phyloP scores from a whole-genome alignment of 179 eudicot genomes.

The Beta macrorhiza region DNA sequence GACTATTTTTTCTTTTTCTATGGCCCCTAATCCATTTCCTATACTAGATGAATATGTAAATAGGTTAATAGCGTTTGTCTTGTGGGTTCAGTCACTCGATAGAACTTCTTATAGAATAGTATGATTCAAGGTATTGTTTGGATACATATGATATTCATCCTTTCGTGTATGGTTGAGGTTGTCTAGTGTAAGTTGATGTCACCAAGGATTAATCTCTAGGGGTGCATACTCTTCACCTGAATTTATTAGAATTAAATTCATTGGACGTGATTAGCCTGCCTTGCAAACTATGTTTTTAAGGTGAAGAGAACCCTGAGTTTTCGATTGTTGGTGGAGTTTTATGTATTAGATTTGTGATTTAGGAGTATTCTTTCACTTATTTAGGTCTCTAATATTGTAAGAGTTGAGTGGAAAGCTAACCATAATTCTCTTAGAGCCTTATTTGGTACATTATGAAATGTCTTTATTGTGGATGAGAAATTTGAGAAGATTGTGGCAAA shows the following conservation, averaged over 20 bases:
- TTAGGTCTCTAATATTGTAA: neutral
- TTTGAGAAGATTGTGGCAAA: slow-evolving; percentile 2
- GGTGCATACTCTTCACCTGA: too few relatives aligned
- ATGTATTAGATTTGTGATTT: neutral
- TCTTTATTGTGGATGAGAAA: neutral
- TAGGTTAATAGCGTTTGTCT: neutral
- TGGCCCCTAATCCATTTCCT: neutral
- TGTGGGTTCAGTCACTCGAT: neutral
- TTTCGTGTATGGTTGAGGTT: neutral
- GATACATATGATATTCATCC: neutral
- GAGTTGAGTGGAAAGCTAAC: neutral
- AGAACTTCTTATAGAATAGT: neutral
- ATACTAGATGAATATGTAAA: neutral
- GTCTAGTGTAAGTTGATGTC: neutral
- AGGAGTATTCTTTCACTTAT: neutral
- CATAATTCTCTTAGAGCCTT: neutral
- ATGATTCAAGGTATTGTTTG: neutral
- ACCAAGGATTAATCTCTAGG: neutral
- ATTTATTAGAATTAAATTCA: too few relatives aligned
- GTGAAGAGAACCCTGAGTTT: neutral
- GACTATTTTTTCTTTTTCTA: neutral
- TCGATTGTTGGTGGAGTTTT: neutral
- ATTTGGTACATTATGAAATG: neutral
- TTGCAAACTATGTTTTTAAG: too few relatives aligned
- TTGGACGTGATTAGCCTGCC: too few relatives aligned